Evolutionary conservation across 208 protist genomes (phyloP).

Genomic region (Trypanosoma platydactyli): DNA sequence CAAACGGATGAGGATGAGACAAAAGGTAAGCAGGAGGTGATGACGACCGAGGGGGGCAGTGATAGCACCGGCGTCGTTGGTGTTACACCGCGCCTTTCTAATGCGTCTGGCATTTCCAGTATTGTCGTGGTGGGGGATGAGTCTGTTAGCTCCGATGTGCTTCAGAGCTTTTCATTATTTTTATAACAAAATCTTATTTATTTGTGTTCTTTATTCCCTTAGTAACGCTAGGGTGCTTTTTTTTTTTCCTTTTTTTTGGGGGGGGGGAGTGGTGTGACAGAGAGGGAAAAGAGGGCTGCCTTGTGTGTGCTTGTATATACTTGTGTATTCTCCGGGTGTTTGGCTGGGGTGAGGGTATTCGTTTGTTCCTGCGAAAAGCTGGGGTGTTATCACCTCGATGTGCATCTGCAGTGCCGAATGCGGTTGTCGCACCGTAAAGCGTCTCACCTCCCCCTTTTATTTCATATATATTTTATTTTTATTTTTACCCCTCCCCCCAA

Average conservation of each 20-base stretch:
- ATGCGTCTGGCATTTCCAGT: conserved; percentile 8
- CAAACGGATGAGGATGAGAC: neutral
- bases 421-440: too few relatives aligned
- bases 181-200: conserved; percentile 8
- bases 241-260: conserved; percentile 1
- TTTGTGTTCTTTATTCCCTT: conserved; percentile 5
- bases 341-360: too few relatives aligned
- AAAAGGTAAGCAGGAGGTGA: neutral
- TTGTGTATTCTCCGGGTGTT: too few relatives aligned
- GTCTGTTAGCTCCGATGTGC: neutral
- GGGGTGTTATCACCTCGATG: too few relatives aligned
- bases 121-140: conserved; percentile 7
- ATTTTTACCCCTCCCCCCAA: too few relatives aligned
- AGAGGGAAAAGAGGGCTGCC: too few relatives aligned
- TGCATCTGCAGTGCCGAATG: too few relatives aligned
- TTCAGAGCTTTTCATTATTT: conserved; percentile 8
- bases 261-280: neutral
- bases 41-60: neutral
- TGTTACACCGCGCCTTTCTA: conserved; percentile 4
- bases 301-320: too few relatives aligned
- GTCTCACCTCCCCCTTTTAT: too few relatives aligned
- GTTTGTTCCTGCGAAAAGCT: too few relatives aligned
- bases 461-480: too few relatives aligned
- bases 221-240: neutral
- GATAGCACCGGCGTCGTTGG: neutral